Base-by-base conservation (phyloP, 768 basidiomycete species). In the Macrolepiota albuminosa region DNA sequence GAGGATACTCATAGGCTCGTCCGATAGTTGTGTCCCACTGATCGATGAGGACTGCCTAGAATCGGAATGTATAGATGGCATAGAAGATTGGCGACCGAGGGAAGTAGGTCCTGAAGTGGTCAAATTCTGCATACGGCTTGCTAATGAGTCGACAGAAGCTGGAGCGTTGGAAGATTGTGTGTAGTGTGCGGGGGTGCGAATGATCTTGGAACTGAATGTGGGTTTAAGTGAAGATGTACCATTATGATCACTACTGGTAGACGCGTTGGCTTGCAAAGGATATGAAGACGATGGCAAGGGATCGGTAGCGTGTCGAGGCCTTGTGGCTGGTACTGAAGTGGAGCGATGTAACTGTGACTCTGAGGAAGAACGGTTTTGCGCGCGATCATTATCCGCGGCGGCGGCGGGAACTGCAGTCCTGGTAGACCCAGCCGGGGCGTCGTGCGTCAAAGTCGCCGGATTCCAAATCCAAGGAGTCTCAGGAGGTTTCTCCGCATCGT, bases 381-480 rank as follows among this genome's bases (percentile, higher is more conserved):
- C 48, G 6, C 61, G 64, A 57, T 60, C 62, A 48, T 45, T 34
- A 55, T 54, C 56, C 45, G 7, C 69, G 61, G 31, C 63, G 58
- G 43, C 64, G 37, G 47, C 61, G 6, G 39, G 64, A 50, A 40
- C 66, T 59, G 34, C 66, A 53, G 64, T 53, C 45, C 54, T 54
- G 11, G 43, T 42, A 26, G 63, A 54, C 4, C 58, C 42, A 26
- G 69, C 50, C 39, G 62, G 63, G 21, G 69, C 71, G 31, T 76
- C 72, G 37, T 75, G 67, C 9, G 68, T 60, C 24, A 85, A 72
- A 58, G 73, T 72, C 39, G 77, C 68, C 29, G 86, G 82, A 70
- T 79, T 84, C 89, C 89, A 91, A 58, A 89, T 79, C 88, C 88
- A 91, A 8, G 89, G 89, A 0, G 89, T 89, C 14, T 80, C 75